Base-by-base conservation (phyloP, 495 filamentous ascomycete genomes). In the Penicillium desertorum region DNA sequence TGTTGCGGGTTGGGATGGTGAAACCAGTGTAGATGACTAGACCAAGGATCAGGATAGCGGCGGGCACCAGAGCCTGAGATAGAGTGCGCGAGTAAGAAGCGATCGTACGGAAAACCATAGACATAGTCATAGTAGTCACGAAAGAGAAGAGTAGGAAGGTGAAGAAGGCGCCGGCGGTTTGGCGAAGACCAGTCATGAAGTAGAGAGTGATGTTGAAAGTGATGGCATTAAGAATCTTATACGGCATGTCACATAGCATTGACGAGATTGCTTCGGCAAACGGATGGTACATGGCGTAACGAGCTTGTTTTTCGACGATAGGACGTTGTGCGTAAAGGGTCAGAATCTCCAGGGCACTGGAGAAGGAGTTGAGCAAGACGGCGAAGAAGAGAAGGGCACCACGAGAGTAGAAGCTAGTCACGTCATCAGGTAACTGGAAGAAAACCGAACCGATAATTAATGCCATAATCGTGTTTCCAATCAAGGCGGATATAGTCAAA, bases 361-460 rank as follows among this genome's bases (percentile, higher is more conserved):
- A 81, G 64, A 97, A 96, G 23, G 92, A 92, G 67, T 96, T 96
- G 71, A 96, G 70, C 44, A 98, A 79, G 59, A 95, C 86, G 57
- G 91, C 90, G 65, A 98, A 97, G 84, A 97, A 98, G 36, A 98
- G 79, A 32, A 97, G 76, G 58, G 89, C 89, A 47, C 89, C 91
- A 51, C 90, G 83, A 62, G 84, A 83, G 74, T 86, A 98, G 76
- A 97, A 95, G 70, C 84, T 90, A 20, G 69, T 64, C 6, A 90
- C 91, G 30, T 78, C 77, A 2, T 65, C 69, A 25, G 81, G 66
- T 19, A 96, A 69, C 59, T 96, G 88, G 75, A 85, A 96, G 77
- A 96, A 98, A 52, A 97, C 88, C 66, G 85, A 89, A 46, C 88
- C 85, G 67, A 97, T 86, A 67, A 98, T 88, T 52, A 98, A 77